phyloP scores from a whole-genome alignment of 176 grass and related monocot species.

The Phoenix dactylifera region DNA sequence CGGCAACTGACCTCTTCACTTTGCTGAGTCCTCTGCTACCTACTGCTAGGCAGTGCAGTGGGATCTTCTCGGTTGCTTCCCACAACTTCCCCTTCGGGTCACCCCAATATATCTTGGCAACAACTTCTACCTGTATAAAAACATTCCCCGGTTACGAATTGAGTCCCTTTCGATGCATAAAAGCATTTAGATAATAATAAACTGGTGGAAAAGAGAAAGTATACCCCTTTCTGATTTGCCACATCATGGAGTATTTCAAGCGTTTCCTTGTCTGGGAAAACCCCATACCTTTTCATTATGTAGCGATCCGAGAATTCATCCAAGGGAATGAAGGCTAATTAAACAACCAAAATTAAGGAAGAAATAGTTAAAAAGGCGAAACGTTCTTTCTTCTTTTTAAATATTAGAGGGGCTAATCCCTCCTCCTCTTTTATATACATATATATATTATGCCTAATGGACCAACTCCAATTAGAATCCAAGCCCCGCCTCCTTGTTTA shows the following conservation, averaged over 20 bases:
- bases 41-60: conserved; percentile 42
- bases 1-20: conserved; percentile 42
- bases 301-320: conserved; percentile 44
- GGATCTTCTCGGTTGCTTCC: conserved; percentile 40
- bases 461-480: no score
- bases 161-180: no score
- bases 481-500: no score
- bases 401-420: no score
- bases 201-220: background rate
- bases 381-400: no score
- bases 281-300: conserved; percentile 48
- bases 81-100: conserved; percentile 44
- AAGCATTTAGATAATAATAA: no score
- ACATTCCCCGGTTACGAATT: no score
- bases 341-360: conserved; percentile 1
- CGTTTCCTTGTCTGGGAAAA: conserved; percentile 49
- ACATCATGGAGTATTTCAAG: conserved; percentile 43
- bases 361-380: background rate
- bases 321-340: conserved; percentile 69
- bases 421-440: no score
- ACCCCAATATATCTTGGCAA: conserved; percentile 52
- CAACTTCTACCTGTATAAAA: conserved; percentile 41
- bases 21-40: conserved; percentile 62
- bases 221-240: conserved; percentile 42
- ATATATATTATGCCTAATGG: no score